Evolutionary conservation across 2,329 filamentous ascomycete species (phyloP), one percentile per base, ranked within the genome.

Genomic region (Xylaria sp.): DNA sequence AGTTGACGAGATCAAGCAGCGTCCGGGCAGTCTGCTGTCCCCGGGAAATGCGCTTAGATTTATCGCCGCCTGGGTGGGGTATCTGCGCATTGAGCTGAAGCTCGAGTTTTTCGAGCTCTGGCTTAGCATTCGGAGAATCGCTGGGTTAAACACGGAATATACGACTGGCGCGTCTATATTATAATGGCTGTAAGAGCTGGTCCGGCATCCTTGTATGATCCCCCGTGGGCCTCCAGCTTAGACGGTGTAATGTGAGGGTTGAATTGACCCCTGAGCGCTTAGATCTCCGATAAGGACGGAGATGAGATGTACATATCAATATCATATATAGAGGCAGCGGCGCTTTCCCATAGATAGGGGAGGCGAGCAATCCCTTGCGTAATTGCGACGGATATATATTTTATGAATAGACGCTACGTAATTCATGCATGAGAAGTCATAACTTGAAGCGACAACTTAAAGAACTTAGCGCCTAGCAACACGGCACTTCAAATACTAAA

Each of bases 91-190:
- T 4, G 87, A 89, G 79, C 73, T 88, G 50, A 91, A 90, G 82
- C 81, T 92, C 39, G 87, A 88, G 73, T 82, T 82, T 7, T 91
- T 91, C 79, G 90, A 92, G 81, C 76, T 88, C 51, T 90, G 87
- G 87, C 78, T 91, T 41, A 81, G 80, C 34, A 71, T 87, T 6
- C 88, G 89, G 81, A 83, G 88, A 65, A 74, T 84, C 41, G 74
- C 82, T 9, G 84, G 82, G 6, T 41, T 76, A 31, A 75, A 74
- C n/a, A 76, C 73, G 23, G 50, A 67, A n/a, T 65, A 63, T 44
- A n/a, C 28, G n/a, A 50, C 63, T 15, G 41, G 56, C 28, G 51
- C 52, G n/a, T 34, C 70, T 41, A 39, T 64, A n/a, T 18, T 69
- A 61, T 67, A 39, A 31, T 23, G 34, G 25, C 20, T 13, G 25